Conservation (phyloP, 2,329 filamentous ascomycete genomes). For the Alternaria sp. region DNA sequence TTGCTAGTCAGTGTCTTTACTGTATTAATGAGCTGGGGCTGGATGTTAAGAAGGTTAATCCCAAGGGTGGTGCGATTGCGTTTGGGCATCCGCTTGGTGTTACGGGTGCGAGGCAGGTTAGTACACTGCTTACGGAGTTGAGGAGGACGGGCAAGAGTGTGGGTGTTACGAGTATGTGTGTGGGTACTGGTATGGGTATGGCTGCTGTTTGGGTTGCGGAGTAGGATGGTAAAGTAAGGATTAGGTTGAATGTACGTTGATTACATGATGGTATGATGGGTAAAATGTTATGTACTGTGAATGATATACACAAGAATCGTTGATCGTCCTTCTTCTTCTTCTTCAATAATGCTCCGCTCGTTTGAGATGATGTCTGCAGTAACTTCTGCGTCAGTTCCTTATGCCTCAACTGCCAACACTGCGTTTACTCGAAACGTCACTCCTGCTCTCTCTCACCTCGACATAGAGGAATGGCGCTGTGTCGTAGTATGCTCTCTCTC, state of each 20-base stretch:
- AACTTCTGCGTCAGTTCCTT: too few relatives aligned
- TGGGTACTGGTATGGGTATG: slow-evolving; percentile 97
- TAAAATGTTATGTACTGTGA: background rate
- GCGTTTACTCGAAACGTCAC: background rate
- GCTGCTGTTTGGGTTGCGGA: slow-evolving; percentile 95
- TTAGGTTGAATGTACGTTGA: background rate
- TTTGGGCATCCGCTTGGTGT: slow-evolving; percentile 95
- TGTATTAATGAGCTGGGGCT: slow-evolving; percentile 87
- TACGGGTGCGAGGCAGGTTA: slow-evolving; percentile 92
- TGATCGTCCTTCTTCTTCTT: background rate
- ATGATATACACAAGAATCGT: background rate
- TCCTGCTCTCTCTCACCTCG: background rate
- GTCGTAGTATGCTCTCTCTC: background rate
- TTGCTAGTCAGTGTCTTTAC: slow-evolving; percentile 93
- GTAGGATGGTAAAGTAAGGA: slow-evolving; percentile 55
- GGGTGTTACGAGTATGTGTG: slow-evolving; percentile 93
- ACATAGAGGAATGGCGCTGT: background rate
- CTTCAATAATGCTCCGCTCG: background rate
- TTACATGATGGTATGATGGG: background rate
- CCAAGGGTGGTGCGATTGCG: slow-evolving; percentile 94
- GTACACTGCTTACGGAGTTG: slow-evolving; percentile 88
- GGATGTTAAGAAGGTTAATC: slow-evolving; percentile 87
- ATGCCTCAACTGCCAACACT: background rate
- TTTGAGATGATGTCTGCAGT: background rate
- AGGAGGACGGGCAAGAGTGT: slow-evolving; percentile 83